phyloP scores from a whole-genome alignment of 2,329 filamentous ascomycete species.

The Alternaria longipes region DNA sequence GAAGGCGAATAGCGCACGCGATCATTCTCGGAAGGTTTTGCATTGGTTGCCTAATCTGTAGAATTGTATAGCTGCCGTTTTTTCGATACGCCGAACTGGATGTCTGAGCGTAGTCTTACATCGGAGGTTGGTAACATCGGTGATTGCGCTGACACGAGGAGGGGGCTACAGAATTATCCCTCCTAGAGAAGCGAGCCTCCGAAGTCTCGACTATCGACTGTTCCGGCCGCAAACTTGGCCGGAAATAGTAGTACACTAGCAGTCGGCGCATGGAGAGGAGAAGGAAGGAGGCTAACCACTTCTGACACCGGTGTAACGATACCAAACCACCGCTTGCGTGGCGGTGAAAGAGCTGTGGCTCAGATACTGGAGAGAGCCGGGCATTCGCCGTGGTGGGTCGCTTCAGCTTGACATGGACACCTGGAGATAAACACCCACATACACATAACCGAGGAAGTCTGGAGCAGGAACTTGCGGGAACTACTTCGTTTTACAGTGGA shows the following conservation, averaged over 20 bases:
- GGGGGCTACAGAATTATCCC: not conserved
- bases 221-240: not conserved
- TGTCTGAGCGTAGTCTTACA: slow-evolving; percentile 1
- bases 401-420: slow-evolving; percentile 5
- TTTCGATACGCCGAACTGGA: slow-evolving; percentile 3
- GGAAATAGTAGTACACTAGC: not conserved
- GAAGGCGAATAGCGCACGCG: slow-evolving; percentile 2
- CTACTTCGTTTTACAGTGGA: slow-evolving; percentile 2
- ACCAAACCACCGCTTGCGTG: slow-evolving; percentile 2
- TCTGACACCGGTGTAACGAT: not conserved
- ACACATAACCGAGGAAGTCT: slow-evolving; percentile 8
- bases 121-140: slow-evolving; percentile 8
- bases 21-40: slow-evolving; percentile 13
- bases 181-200: not conserved
- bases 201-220: not conserved
- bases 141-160: not conserved
- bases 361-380: slow-evolving; percentile 6
- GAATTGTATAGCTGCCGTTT: not conserved
- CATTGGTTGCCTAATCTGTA: not conserved
- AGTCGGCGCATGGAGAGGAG: not conserved
- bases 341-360: slow-evolving; percentile 7
- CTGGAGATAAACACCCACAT: slow-evolving; percentile 4
- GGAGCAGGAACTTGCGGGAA: slow-evolving; percentile 9
- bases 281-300: not conserved
- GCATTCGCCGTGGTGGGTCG: slow-evolving; percentile 3